Percentiles rank a stretch among this genome's conserved stretches.
Evolutionary conservation across 257 asterid species (phyloP).

Genomic region (Plantago elongata): DNA sequence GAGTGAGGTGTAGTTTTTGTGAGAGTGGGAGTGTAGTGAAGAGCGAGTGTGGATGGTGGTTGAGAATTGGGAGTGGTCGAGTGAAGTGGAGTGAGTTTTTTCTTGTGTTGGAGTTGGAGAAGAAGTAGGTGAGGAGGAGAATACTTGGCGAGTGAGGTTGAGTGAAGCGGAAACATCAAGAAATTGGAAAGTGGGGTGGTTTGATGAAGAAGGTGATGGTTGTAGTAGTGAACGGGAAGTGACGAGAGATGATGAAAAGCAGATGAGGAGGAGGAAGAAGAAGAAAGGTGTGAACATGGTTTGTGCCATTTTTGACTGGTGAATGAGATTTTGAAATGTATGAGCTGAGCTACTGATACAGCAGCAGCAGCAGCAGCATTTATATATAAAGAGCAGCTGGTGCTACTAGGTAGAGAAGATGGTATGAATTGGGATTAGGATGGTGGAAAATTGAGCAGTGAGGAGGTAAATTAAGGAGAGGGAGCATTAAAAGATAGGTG

Average conservation of each 20-base stretch:
- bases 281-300: not conserved
- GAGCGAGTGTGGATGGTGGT: slow-evolving; percentile 58
- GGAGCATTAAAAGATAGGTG: too few species aligned
- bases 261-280: not conserved
- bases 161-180: slow-evolving; percentile 26
- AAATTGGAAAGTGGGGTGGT: slow-evolving; percentile 1
- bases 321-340: too few species aligned
- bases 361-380: too few species aligned
- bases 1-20: slow-evolving; percentile 39
- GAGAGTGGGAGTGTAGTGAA: slow-evolving; percentile 16
- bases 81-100: not conserved
- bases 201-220: not conserved
- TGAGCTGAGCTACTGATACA: too few species aligned
- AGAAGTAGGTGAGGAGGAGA: slow-evolving; percentile 2
- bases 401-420: too few species aligned
- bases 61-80: slow-evolving; percentile 16
- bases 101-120: not conserved
- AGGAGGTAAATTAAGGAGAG: too few species aligned
- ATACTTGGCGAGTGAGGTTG: slow-evolving; percentile 14
- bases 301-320: not conserved
- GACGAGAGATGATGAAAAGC: not conserved
- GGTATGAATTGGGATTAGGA: too few species aligned
- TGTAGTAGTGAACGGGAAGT: too few species aligned
- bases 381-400: too few species aligned
- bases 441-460: too few species aligned